Base-by-base conservation (phyloP, 2,329 filamentous ascomycete genomes). In the Colletotrichum zoysiae region DNA sequence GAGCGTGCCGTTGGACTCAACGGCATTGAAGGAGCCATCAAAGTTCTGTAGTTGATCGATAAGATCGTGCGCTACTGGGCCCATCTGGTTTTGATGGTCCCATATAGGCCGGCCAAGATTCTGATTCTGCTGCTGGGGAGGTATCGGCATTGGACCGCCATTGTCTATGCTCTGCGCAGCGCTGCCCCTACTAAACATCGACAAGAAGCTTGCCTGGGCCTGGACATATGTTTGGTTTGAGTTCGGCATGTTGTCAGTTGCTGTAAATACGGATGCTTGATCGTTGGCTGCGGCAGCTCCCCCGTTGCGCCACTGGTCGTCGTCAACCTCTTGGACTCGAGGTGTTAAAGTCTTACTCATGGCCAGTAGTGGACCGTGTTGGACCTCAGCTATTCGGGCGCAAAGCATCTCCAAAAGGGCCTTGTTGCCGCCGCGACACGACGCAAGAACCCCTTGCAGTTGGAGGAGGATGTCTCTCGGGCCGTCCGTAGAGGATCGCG, bases 371-470 rank as follows among this genome's bases (percentile, higher is more conserved):
- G 71, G 70, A 0, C 59, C 66, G 4, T 70, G 70, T 35, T 74
- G 70, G 11, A 73, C 67, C 40, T 73, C 70, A 7, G 73, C 70
- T 48, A 74, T 74, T 18, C 73, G 73, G 11, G 66, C 44, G 5
- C 70, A 73, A 20, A 85, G 76, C 20, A 83, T 76, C 1, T 78
- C 78, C 3, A 85, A 74, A 0, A 85, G 75, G 7, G 79, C 79
- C 55, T 79, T 78, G 59, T 85, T 85, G 5, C 84, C 84, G 7
- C 84, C 84, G 16, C 84, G 79, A 0, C 81, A 84, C 2, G 81
- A 83, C 0, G 81, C 81, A 14, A 85, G 77, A 9, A 84, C 80
- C 53, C 77, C 76, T 53, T 83, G 82, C 7, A 85, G 75, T 46
- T 80, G 79, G 42, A 77, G 70, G 1, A 85, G 77, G 14, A 85